Base-by-base conservation (phyloP, 192 early-diverging fungal genomes). In the Coemansia sp. region DNA sequence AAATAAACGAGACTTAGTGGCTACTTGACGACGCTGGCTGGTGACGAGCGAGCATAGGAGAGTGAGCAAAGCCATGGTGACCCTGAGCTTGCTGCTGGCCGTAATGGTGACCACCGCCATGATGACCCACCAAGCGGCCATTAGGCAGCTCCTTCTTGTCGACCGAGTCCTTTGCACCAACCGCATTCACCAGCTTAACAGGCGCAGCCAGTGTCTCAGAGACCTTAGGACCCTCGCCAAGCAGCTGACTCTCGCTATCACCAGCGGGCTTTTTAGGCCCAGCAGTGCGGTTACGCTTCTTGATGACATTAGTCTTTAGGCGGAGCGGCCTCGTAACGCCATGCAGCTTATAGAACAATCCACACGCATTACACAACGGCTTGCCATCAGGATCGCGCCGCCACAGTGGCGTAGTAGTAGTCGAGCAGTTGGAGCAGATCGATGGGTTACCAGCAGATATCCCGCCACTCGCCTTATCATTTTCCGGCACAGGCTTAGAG, bases 291-390 rank as follows among this genome's bases (percentile, higher is more conserved):
- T 97, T 97, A 55, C 97, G 92, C 68, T 96, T 98, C 80, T 96
- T 91, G 73, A 99, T 97, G 22, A 96, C 92, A 76, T 96, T 94
- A 4, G 92, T 95, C 85, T 96, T 97, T 71, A 99, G 83, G 64
- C 89, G 91, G 6, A 95, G 85, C n/a, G 98, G 98, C 47, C 98
- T 85, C 3, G 90, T 89, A n/a, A 95, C 92, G 18, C 95, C 94
- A 76, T 99, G 98, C 31, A 99, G 85, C 82, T 98, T 99, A 75
- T 87, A 91, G 78, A 95, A 99, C 66, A 99, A 74, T 0, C 98
- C 98, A 71, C 98, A 99, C 1, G 98, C 98, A 71, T 99, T 99
- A 76, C 98, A 99, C 41, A 99, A 87, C 1, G 95, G 90, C 46
- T 93, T 90, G 36, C 97, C 97, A 55, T 92, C 88, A 7, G 92